Percentiles rank a stretch among this genome's conserved stretches.
These are phyloP conservation scores for Pisolithus tinctorius DNA, from an alignment of 768 basidiomycete genomes.

Conservation along the genomic window DNA sequence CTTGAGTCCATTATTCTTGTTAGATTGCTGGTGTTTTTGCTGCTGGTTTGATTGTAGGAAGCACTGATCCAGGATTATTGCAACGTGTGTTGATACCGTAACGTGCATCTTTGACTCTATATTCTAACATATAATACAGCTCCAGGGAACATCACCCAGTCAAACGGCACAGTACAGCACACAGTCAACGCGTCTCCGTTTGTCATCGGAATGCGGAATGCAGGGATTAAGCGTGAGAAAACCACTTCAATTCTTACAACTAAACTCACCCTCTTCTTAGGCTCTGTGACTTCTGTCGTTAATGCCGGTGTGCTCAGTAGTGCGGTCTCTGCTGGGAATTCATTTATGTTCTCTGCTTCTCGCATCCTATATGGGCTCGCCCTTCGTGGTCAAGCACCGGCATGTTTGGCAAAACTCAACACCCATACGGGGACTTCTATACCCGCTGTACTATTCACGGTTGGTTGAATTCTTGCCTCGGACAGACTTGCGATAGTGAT, in stretches of 20 bases:
- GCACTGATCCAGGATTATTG: slow-evolving; percentile 46
- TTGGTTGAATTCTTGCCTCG: slow-evolving; percentile 1
- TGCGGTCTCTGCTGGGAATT: slow-evolving; percentile 68
- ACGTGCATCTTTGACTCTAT: neutral
- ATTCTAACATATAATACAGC: neutral
- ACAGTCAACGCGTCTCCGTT: slow-evolving; percentile 40
- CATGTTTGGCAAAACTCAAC: slow-evolving; percentile 32
- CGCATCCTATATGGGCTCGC: slow-evolving; percentile 39
- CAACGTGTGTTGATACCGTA: slow-evolving; percentile 19
- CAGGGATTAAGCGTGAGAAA: slow-evolving; percentile 52
- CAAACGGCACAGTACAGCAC: slow-evolving; percentile 14
- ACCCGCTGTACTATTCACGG: slow-evolving; percentile 23
- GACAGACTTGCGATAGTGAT: slow-evolving; percentile 1
- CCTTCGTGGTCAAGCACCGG: slow-evolving; percentile 42
- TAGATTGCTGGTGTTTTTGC: slow-evolving; percentile 62
- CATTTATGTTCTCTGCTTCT: slow-evolving; percentile 47
- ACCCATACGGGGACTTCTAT: slow-evolving; percentile 43
- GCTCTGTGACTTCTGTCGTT: slow-evolving; percentile 50
- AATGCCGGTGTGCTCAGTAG: slow-evolving; percentile 67
- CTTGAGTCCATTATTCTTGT: neutral
- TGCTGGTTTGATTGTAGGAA: slow-evolving; percentile 73
- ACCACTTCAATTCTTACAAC: slow-evolving; percentile 10
- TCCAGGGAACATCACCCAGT: slow-evolving; percentile 56
- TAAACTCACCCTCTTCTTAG: slow-evolving; percentile 21
- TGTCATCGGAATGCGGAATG: slow-evolving; percentile 68